Evolutionary conservation across 768 basidiomycete species (phyloP).

Genomic region (Boletus patriciae): DNA sequence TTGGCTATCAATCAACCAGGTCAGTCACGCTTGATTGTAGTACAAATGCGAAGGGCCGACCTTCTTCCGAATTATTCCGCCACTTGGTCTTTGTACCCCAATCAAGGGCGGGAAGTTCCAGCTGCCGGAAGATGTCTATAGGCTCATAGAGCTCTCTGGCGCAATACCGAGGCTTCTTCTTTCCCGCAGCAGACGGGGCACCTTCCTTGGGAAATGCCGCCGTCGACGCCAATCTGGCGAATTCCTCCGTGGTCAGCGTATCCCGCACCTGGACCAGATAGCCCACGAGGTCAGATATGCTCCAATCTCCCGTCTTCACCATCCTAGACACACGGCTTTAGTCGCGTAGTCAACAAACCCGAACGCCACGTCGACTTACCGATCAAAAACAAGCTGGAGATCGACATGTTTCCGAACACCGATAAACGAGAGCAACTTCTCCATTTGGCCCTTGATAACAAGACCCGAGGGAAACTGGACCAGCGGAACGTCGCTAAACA

Average conservation of each 20-base stretch:
- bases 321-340: constrained; percentile 47
- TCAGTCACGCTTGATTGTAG: not conserved
- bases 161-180: constrained; percentile 50
- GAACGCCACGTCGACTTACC: constrained; percentile 43
- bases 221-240: constrained; percentile 57
- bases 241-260: constrained; percentile 55
- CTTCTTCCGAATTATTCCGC: constrained; percentile 83
- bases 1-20: constrained; percentile 52
- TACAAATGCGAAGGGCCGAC: constrained; percentile 38
- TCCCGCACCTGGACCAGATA: constrained; percentile 85
- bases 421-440: constrained; percentile 66
- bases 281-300: constrained; percentile 76
- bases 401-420: constrained; percentile 93
- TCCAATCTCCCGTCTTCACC: constrained; percentile 91
- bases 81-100: constrained; percentile 84
- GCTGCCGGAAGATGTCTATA: constrained; percentile 59
- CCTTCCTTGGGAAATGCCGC: constrained; percentile 72
- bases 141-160: constrained; percentile 89
- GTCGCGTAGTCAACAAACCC: not conserved
- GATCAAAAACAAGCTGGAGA: constrained; percentile 87
- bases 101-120: constrained; percentile 81
- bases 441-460: constrained; percentile 64
- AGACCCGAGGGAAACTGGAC: constrained; percentile 67
- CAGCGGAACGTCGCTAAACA: constrained; percentile 84
- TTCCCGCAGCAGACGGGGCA: constrained; percentile 19